These are phyloP conservation scores for Sinapis alba DNA, from an alignment of 441 rosid genomes.

Conservation along the genomic window DNA sequence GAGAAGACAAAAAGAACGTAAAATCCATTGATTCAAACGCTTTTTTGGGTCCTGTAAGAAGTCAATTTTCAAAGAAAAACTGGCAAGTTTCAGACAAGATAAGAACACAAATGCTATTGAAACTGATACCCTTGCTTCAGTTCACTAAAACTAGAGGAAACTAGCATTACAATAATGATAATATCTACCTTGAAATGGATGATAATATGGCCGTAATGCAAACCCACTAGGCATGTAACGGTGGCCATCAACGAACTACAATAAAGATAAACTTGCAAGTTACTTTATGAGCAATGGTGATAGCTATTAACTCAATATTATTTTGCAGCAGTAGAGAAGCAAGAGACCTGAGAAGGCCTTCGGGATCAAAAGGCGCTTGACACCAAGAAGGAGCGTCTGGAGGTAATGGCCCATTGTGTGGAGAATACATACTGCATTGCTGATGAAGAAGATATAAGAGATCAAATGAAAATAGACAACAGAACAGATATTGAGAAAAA, in stretches of 20 bases:
- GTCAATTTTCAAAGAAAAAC: not conserved
- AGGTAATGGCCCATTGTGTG: constrained; percentile 71
- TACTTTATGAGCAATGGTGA: constrained; percentile 1
- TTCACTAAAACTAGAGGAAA: constrained; percentile 7
- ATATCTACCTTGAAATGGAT: constrained; percentile 72
- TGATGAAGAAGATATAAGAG: constrained; percentile 35
- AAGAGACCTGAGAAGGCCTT: constrained; percentile 79
- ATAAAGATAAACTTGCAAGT: constrained; percentile 25
- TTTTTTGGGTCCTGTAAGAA: constrained; percentile 57
- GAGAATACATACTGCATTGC: constrained; percentile 82
- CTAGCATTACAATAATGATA: not conserved
- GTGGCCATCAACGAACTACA: constrained; percentile 81
- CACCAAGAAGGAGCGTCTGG: constrained; percentile 89
- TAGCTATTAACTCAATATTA: not conserved
- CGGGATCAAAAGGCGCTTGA: constrained; percentile 93
- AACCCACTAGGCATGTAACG: constrained; percentile 73
- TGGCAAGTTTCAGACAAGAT: not conserved
- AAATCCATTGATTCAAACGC: constrained; percentile 60
- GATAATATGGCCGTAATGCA: constrained; percentile 79
- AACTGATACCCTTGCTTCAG: not conserved
- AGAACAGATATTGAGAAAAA: not conserved
- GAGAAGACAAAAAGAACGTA: constrained; percentile 55
- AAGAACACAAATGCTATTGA: constrained; percentile 15
- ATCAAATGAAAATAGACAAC: constrained; percentile 2
- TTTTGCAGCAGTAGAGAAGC: not conserved